Base-by-base conservation (phyloP, 495 filamentous ascomycete genomes). In the Jackrogersella minutella region DNA sequence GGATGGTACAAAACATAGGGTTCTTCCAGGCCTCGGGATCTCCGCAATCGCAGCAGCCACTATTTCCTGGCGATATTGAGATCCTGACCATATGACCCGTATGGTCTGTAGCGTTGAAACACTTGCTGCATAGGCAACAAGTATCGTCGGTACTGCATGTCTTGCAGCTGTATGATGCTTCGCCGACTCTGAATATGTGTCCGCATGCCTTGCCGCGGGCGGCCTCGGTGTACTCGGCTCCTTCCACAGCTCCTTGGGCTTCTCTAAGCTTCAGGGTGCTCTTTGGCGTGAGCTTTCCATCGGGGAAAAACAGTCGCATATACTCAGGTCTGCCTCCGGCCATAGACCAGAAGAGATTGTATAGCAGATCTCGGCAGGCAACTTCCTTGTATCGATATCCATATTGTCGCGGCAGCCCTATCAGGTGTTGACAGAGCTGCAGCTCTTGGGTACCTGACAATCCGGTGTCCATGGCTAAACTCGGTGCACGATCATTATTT, bases 31-130 rank as follows among this genome's bases (percentile, higher is more conserved):
- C 95, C 73, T 99, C 95, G 10, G 87, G 84, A 74, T 99, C 95
- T 41, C 95, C 96, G 73, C 95, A 99, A 72, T 99, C 95, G 74
- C 95, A 99, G 78, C 95, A 98, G 34, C 96, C 95, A 70, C 88
- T 92, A 71, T 97, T 97, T 1, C 94, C 94, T 1, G 87, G 86
- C 0, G 93, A 96, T 31, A 96, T 85, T 50, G 81, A 90, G 41
- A 97, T 89, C 65, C 91, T 87, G 44, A 98, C 93, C 76, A 90
- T 90, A 73, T 99, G 95, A 22, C 87, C 92, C n/a, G 91, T 89
- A 76, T 99, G 95, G 72, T 98, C 95, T 11, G 93, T 97, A 5
- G 93, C 85, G 66, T 97, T 93, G 73, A 97, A 98, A 77, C 95
- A 99, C 73, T 90, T 86, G 77, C 91, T 88, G 77, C 92, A 96